Evolutionary conservation across 176 grass and related monocot genomes (phyloP), one percentile per base, ranked within the genome.

Genomic region (Rhynchospora breviuscula): DNA sequence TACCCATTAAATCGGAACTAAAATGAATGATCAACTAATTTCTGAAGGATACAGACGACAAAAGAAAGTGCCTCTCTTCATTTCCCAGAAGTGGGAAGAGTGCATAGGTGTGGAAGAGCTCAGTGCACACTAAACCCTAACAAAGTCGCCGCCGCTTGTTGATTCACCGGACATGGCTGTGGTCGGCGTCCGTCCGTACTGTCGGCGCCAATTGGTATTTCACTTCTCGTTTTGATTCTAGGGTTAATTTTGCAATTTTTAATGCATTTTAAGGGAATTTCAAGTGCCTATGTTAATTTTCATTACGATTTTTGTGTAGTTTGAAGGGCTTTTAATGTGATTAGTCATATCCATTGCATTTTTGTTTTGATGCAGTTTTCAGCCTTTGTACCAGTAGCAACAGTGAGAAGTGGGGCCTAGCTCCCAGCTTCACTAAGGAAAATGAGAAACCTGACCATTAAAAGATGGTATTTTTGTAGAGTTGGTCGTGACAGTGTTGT

Each of bases 371-470:
- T 52, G 80, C 81, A 98, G 95, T 88, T 98, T 89, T 58, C 87
- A 85, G 54, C 92, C 92, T 40, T 98, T 90, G 10, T 89, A 29
- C 26, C 26, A 29, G 26, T 29, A 29, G 26, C 26, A 29, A 29
- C 26, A 29, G 26, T 29, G 26, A 29, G 95, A 92, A 98, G 85
- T 98, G 95, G 95, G 95, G 95, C 8, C 90, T 98, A 22, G 84
- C 94, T 61, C 95, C 95, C n/a, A 98, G 89, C 87, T 98, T 98
- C 87, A 93, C 89, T 26, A 85, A 91, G 73, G 94, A 93, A 79
- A 85, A 75, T 13, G 92, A 98, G 66, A 98, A 94, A 85, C 90
- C 87, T 67, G 89, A 98, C 86, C 87, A 98, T 87, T 98, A 84
- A 78, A 98, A 87, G 84, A 98, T 98, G 92, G 95, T 98, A 29